Evolutionary conservation across 208 protist species (phyloP).

Genomic region (Wallacemonas sp.): DNA sequence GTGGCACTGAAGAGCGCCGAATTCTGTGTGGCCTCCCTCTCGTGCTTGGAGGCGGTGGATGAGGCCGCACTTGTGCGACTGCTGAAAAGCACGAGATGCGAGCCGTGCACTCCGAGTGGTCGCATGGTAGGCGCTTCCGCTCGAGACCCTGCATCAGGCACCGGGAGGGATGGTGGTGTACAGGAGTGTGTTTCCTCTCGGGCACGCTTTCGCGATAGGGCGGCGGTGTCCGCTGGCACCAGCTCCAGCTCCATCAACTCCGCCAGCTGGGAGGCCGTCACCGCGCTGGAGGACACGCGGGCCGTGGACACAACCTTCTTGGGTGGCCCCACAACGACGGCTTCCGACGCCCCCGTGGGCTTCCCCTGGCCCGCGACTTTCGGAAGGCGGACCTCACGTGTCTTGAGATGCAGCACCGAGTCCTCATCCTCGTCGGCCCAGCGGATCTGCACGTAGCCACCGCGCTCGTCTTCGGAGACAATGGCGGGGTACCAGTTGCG

Average conservation of each 20-base stretch:
- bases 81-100: constrained; percentile 5
- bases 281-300: background rate
- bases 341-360: background rate
- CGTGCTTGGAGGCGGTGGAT: no score
- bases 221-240: background rate
- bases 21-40: background rate
- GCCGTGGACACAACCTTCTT: no score
- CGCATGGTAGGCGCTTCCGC: background rate
- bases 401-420: constrained; percentile 52
- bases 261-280: constrained; percentile 27
- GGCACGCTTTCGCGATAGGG: no score
- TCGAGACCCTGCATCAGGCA: no score
- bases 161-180: no score
- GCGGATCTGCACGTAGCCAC: constrained; percentile 68
- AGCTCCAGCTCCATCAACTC: constrained; percentile 17
- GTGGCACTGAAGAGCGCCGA: background rate
- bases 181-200: no score
- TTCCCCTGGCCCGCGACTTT: background rate
- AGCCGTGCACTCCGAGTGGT: background rate
- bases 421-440: constrained; percentile 47
- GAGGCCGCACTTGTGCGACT: no score
- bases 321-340: no score
- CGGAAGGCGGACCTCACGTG: constrained; percentile 51
- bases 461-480: constrained; percentile 39
- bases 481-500: constrained; percentile 54